Evolutionary conservation across 352 stramenopile species (phyloP).

Genomic region (Globisporangium paroecandrum): DNA sequence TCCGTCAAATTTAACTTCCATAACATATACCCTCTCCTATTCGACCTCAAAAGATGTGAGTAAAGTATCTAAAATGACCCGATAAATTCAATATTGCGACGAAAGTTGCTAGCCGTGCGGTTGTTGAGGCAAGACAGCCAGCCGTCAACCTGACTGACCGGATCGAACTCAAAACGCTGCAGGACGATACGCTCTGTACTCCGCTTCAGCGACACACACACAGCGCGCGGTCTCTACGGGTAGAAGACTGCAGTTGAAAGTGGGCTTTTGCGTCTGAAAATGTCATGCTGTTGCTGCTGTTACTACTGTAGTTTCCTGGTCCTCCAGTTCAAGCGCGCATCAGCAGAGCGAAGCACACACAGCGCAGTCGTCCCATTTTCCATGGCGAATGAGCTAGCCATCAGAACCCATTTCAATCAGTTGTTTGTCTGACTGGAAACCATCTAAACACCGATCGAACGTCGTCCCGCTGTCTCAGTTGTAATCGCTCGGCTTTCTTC

Average conservation of each 20-base stretch:
- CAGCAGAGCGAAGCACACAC: background rate
- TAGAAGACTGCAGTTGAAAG: background rate
- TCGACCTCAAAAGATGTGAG: background rate
- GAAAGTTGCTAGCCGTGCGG: background rate
- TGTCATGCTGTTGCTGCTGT: background rate
- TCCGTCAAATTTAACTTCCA: background rate
- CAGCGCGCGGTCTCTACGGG: conserved; percentile 1
- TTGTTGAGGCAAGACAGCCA: conserved; percentile 2
- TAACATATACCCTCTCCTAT: background rate
- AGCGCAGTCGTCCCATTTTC: background rate
- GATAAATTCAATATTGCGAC: background rate
- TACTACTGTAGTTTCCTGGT: too few species aligned
- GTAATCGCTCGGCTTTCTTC: background rate
- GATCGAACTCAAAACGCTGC: background rate
- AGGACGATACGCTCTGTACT: background rate
- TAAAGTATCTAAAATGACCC: background rate
- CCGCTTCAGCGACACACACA: background rate
- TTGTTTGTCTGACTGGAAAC: background rate
- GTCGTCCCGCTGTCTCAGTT: background rate
- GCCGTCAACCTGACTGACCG: background rate
- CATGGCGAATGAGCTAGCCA: background rate
- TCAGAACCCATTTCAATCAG: background rate
- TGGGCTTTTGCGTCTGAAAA: background rate
- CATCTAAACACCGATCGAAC: background rate
- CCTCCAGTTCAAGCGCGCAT: background rate